These are phyloP conservation scores for Cladosporium cucumerinum DNA, from an alignment of 2,329 filamentous ascomycete species.

Conservation along the genomic window DNA sequence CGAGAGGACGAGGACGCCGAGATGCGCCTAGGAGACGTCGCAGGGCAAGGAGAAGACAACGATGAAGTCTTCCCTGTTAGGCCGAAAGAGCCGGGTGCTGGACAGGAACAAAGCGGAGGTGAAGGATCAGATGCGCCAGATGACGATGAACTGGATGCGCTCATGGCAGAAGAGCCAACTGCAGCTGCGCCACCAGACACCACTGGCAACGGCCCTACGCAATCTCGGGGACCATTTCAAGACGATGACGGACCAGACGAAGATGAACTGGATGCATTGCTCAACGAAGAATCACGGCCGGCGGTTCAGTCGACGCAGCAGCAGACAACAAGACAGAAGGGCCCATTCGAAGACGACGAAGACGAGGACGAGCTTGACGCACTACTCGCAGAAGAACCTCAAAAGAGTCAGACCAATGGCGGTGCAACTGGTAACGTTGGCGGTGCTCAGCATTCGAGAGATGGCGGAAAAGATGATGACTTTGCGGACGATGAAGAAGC, in stretches of 20 bases:
- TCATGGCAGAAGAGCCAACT: slow-evolving; percentile 21
- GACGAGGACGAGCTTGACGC: slow-evolving; percentile 9
- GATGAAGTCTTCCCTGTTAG: slow-evolving; percentile 1
- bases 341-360: slow-evolving; percentile 12
- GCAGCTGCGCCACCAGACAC: neutral
- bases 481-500: slow-evolving; percentile 65
- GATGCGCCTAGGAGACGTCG: slow-evolving; percentile 14
- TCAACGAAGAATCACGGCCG: slow-evolving; percentile 45
- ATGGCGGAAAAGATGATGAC: slow-evolving; percentile 32
- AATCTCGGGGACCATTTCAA: slow-evolving; percentile 24
- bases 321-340: neutral
- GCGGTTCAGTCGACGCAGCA: neutral
- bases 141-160: slow-evolving; percentile 29
- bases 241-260: slow-evolving; percentile 47
- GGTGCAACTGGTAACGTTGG: neutral
- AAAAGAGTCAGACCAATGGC: neutral
- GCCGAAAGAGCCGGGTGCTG: neutral
- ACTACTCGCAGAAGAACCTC: slow-evolving; percentile 9
- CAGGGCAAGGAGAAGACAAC: slow-evolving; percentile 8
- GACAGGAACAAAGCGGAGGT: neutral
- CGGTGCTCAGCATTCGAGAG: neutral
- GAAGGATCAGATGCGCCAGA: slow-evolving; percentile 21
- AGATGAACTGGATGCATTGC: slow-evolving; percentile 53
- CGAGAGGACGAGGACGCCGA: slow-evolving; percentile 19
- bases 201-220: slow-evolving; percentile 2